Evolutionary conservation across 148 eudicot species (phyloP).

Genomic region (Vaccinium macrocarpon): DNA sequence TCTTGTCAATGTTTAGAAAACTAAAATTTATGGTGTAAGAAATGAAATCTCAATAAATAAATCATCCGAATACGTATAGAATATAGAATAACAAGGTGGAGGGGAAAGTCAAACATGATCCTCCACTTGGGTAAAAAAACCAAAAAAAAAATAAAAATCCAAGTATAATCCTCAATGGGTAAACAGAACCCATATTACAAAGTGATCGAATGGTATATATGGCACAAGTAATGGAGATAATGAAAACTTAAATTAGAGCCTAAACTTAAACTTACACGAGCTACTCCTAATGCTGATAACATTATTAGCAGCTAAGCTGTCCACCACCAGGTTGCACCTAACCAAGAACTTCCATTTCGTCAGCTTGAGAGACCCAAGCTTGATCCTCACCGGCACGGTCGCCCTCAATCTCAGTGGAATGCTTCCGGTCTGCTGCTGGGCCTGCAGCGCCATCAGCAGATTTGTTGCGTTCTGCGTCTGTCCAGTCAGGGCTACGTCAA

Average conservation of each 20-base stretch:
- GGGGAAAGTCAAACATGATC: neutral
- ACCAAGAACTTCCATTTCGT: slow-evolving; percentile 70
- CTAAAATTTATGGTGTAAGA: neutral
- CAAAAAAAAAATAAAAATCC: neutral
- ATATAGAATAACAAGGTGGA: neutral
- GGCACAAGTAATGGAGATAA: neutral
- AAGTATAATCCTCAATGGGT: neutral
- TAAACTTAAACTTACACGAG: slow-evolving; percentile 55
- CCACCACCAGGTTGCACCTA: slow-evolving; percentile 57
- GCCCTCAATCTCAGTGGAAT: slow-evolving; percentile 56
- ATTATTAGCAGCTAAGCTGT: slow-evolving; percentile 41
- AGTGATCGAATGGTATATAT: neutral
- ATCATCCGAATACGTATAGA: neutral
- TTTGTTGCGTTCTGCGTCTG: slow-evolving; percentile 46
- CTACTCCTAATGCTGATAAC: slow-evolving; percentile 52
- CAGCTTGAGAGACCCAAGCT: slow-evolving; percentile 67
- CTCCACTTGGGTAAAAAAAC: neutral
- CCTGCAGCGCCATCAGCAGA: slow-evolving; percentile 33
- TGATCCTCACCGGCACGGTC: slow-evolving; percentile 66
- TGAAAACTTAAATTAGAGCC: slow-evolving; percentile 25
- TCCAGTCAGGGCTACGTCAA: slow-evolving; percentile 48
- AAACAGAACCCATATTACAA: neutral
- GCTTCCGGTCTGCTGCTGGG: slow-evolving; percentile 45
- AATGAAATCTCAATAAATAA: neutral
- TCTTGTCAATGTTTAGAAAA: neutral